These are phyloP conservation scores for Cocos nucifera DNA, from an alignment of 176 grass and related monocot genomes.

Conservation along the genomic window DNA sequence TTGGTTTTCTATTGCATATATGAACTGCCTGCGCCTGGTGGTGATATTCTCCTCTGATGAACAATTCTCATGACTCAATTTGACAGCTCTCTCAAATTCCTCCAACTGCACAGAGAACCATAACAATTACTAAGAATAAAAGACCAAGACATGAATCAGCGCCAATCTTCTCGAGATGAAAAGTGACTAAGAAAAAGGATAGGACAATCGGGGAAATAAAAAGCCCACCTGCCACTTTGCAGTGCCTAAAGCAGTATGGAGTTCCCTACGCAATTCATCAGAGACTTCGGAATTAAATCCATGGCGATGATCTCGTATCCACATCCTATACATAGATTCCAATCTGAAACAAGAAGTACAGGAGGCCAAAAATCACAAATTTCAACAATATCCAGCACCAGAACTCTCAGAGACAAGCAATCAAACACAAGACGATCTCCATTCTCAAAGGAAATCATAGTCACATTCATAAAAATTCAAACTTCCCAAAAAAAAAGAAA, in stretches of 20 bases:
- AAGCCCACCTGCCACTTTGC: slow-evolving; percentile 87
- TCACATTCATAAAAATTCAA: slow-evolving; percentile 1
- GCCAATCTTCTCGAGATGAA: no score
- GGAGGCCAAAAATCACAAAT: no score
- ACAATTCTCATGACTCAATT: slow-evolving; percentile 38
- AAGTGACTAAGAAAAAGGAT: no score
- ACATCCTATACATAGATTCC: slow-evolving; percentile 83
- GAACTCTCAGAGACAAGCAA: no score
- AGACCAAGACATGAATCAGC: slow-evolving; percentile 1
- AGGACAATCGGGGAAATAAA: not conserved
- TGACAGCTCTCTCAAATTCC: slow-evolving; percentile 73
- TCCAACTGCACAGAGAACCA: slow-evolving; percentile 43
- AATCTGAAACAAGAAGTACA: slow-evolving; percentile 39
- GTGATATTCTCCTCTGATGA: slow-evolving; percentile 51
- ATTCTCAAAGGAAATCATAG: not conserved
- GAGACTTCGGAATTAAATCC: slow-evolving; percentile 32
- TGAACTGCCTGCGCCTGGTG: slow-evolving; percentile 55
- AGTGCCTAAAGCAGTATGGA: slow-evolving; percentile 67
- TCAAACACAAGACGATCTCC: no score
- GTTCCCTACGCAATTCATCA: slow-evolving; percentile 50
- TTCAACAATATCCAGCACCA: no score
- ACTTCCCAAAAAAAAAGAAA: not conserved
- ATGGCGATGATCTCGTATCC: slow-evolving; percentile 31
- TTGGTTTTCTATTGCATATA: slow-evolving; percentile 52
- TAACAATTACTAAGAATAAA: not conserved